Base-by-base conservation (phyloP, 495 filamentous ascomycete species). In the Bacidia rubella region DNA sequence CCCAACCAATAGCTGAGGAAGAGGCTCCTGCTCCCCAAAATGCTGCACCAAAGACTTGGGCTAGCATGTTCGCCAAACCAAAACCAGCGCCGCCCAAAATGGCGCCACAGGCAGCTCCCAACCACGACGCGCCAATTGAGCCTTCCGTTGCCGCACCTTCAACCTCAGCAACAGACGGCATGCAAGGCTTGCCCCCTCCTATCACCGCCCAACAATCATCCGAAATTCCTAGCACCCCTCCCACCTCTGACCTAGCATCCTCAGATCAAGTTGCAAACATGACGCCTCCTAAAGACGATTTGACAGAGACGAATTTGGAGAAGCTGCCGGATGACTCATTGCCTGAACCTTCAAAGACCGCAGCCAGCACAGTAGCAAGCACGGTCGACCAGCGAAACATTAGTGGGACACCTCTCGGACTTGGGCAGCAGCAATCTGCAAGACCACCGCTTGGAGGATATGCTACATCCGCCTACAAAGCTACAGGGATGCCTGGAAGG, bases 301-400 rank as follows among this genome's bases (percentile, higher is more conserved):
- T 97, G 59, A 97, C 93, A 1, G 82, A 90, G 66, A 79, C 79
- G 35, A 97, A 98, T 60, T 80, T 99, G 21, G 89, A 95, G 58
- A 84, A 89, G 63, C 73, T 97, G 42, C 80, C 80, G 35, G 90
- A 97, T 69, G 74, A 72, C 7, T 92, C 90, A 23, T 68, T 74
- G 15, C 82, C 86, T 12, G 74, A 82, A 12, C 74, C 82, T 20
- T 87, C 83, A 9, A 85, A 81, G 22, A 97, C 92, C 39, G 84
- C 79, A 54, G 88, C 86, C n/a, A 95, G 92, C 71, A 95, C 88
- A 38, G 75, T 86, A 43, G 85, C 86, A 44, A 94, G 90, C 63
- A 82, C 85, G 3, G 76, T 82, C 65, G 88, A 94, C 64, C 76
- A 82, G 38, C 73, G 78, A 48, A 82, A 71, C 55, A 61, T 64